Percentiles rank a stretch among this genome's conserved stretches.
These are phyloP conservation scores for Entomortierella beljakovae DNA, from an alignment of 192 early-diverging fungal species.

Conservation along the genomic window DNA sequence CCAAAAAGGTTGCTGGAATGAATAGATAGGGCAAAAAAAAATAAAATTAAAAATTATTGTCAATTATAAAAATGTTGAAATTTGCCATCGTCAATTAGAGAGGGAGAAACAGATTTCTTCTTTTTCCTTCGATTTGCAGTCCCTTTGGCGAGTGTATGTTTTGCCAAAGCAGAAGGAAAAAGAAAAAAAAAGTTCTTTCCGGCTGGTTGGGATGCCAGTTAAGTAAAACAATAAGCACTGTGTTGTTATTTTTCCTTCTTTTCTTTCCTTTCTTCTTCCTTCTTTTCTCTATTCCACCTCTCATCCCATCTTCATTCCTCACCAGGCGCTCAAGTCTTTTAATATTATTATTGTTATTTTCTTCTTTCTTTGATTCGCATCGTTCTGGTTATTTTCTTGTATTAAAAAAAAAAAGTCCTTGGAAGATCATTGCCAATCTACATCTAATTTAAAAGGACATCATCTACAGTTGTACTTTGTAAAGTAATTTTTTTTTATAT, in stretches of 20 bases:
- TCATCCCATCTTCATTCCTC: not conserved
- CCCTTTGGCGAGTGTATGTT: not conserved
- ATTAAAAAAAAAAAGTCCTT: too few relatives aligned
- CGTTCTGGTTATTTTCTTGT: too few relatives aligned
- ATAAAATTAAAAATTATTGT: not conserved
- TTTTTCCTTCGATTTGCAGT: conserved; percentile 9
- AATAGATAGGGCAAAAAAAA: not conserved
- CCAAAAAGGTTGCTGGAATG: conserved; percentile 29
- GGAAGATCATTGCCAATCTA: too few relatives aligned
- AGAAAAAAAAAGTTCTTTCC: not conserved
- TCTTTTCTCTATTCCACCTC: not conserved
- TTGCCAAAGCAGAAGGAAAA: not conserved
- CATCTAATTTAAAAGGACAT: too few relatives aligned
- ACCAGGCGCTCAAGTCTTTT: too few relatives aligned
- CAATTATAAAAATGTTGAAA: too few relatives aligned
- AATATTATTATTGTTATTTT: too few relatives aligned
- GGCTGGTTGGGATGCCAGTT: too few relatives aligned
- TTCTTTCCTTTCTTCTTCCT: conserved; percentile 7
- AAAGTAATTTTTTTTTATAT: too few relatives aligned
- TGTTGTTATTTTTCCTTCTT: conserved; percentile 4
- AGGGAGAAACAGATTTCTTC: not conserved
- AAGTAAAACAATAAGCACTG: not conserved
- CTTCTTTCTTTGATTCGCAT: too few relatives aligned
- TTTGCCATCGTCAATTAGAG: not conserved
- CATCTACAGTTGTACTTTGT: too few relatives aligned